Conservation (phyloP, 2,329 filamentous ascomycete species). For the Fusarium sambucinum region DNA sequence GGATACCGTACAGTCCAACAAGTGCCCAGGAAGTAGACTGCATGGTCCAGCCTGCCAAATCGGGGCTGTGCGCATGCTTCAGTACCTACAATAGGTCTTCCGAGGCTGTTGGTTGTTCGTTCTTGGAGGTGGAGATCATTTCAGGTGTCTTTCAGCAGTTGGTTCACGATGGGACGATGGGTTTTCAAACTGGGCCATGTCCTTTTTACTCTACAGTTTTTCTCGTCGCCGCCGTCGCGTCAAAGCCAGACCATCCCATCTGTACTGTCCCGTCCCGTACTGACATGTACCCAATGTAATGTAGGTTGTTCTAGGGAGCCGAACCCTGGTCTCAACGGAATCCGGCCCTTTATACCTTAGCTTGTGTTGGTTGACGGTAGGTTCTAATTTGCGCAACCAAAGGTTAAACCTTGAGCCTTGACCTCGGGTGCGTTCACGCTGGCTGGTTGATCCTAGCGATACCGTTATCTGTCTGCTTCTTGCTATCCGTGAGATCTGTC, state of each 20-base stretch:
- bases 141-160: neutral
- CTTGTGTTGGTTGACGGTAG: constrained; percentile 19
- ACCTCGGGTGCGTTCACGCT: constrained; percentile 12
- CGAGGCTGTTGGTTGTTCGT: constrained; percentile 39
- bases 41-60: constrained; percentile 31
- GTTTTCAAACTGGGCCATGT: constrained; percentile 8
- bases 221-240: constrained; percentile 8
- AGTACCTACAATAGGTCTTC: constrained; percentile 14
- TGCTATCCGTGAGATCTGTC: constrained; percentile 45
- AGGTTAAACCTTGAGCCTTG: constrained; percentile 11
- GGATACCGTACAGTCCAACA: neutral
- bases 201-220: constrained; percentile 9
- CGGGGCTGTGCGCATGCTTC: constrained; percentile 35
- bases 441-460: constrained; percentile 22
- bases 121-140: constrained; percentile 32
- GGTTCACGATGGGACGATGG: constrained; percentile 34
- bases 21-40: neutral
- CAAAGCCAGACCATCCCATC: constrained; percentile 10
- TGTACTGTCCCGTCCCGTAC: neutral
- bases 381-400: constrained; percentile 30
- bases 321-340: constrained; percentile 35
- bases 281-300: neutral
- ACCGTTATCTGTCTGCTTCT: constrained; percentile 38
- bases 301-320: neutral
- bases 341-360: constrained; percentile 42